Conservation (phyloP, 2,329 filamentous ascomycete species). For the Colletotrichum sublineola region DNA sequence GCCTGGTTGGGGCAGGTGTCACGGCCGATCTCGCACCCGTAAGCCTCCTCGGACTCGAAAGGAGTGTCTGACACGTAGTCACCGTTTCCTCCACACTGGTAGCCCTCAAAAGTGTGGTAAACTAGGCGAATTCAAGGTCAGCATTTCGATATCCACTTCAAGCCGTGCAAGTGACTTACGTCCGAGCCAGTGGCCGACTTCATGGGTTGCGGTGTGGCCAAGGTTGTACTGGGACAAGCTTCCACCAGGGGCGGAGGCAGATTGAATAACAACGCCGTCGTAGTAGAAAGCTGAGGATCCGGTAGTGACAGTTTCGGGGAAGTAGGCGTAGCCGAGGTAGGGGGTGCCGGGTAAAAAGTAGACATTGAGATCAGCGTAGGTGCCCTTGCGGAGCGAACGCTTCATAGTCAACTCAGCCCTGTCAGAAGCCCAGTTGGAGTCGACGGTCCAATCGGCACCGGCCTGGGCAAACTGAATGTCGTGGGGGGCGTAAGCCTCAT, state of each 20-base stretch:
- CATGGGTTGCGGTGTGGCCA: slow-evolving; percentile 55
- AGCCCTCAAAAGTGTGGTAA: slow-evolving; percentile 62
- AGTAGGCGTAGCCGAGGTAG: slow-evolving; percentile 61
- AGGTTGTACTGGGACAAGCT: slow-evolving; percentile 51
- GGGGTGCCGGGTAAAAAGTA: slow-evolving; percentile 60
- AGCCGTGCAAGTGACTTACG: slow-evolving; percentile 32
- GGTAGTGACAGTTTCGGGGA: slow-evolving; percentile 50
- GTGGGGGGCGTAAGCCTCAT: slow-evolving; percentile 58
- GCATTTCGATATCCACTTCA: not conserved
- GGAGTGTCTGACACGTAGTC: slow-evolving; percentile 59
- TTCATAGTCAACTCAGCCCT: slow-evolving; percentile 59
- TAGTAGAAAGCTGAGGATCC: slow-evolving; percentile 52
- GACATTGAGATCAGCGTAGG: slow-evolving; percentile 59
- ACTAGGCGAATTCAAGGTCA: slow-evolving; percentile 43
- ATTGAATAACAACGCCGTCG: slow-evolving; percentile 57
- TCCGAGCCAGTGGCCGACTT: slow-evolving; percentile 64
- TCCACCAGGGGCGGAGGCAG: slow-evolving; percentile 55
- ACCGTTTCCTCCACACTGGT: slow-evolving; percentile 52
- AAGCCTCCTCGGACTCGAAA: slow-evolving; percentile 50
- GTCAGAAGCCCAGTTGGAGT: slow-evolving; percentile 60
- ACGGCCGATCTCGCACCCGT: slow-evolving; percentile 53
- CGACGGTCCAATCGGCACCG: slow-evolving; percentile 60
- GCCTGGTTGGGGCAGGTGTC: slow-evolving; percentile 52
- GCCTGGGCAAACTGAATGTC: slow-evolving; percentile 60
- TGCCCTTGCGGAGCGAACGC: slow-evolving; percentile 58